Base-by-base conservation (phyloP, 2,329 filamentous ascomycete genomes). In the Arthrobotrys megalospora region DNA sequence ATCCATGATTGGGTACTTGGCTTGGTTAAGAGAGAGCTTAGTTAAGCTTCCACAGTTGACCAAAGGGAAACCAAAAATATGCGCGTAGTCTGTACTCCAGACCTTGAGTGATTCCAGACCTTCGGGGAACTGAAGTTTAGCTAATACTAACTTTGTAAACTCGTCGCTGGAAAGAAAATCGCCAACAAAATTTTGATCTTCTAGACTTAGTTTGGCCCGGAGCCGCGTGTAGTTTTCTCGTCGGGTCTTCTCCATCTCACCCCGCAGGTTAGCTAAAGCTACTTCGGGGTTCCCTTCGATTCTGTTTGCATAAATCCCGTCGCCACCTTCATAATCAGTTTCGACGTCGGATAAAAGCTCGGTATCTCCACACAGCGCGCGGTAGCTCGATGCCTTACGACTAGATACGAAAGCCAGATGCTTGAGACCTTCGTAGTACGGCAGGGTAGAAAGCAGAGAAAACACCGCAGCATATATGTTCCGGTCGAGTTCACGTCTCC, bases 381-480 rank as follows among this genome's bases (percentile, higher is more conserved):
- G 52, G 14, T 19, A 6, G n/a, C 10, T 16, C 6, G n/a, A 12
- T 10, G 28, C 24, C 12, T 8, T 38, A 12, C 36, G 36, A 38
- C 8, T 10, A 2, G 36, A 8, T 8, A 38, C 36, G 36, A 58
- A 12, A 58, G 52, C 52, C 11, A 58, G 28, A 16, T 58, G 52
- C 28, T 19, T 14, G 4, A 58, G 1, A 16, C 34, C 34, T 24
- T 58, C 3, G 28, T 58, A 58, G 28, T 36, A 58, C 10, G 52
- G 28, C 7, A 58, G 52, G 32, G 52, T 58, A 7, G 52, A 58
- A 36, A 58, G 34, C 4, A 58, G 52, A 36, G 52, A 58, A 3
- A 58, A 34, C 34, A 36, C 28, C 3, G 52, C 52, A 14, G 16
- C 52, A 19, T 34, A 58, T 12, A 58, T 7, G 34, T 58, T 58